phyloP scores from a whole-genome alignment of 345 rosid genomes.

The Sonneratia alba region DNA sequence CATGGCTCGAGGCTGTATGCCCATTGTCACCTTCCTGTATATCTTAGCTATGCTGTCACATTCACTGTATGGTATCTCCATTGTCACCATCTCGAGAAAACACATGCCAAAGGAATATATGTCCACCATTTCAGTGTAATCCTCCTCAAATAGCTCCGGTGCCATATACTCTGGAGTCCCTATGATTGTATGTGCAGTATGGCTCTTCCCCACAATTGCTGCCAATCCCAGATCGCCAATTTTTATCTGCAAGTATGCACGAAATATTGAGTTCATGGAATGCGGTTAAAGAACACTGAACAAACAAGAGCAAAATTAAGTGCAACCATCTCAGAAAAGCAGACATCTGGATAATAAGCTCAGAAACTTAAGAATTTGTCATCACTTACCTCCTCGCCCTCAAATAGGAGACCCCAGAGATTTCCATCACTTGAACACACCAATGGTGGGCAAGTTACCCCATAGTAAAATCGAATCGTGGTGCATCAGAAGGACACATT shows the following conservation, averaged over 20 bases:
- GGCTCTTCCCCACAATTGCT: constrained; percentile 53
- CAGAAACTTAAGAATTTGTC: background rate
- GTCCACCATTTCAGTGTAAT: constrained; percentile 64
- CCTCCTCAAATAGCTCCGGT: constrained; percentile 64
- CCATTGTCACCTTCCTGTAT: constrained; percentile 56
- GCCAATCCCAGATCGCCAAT: constrained; percentile 74
- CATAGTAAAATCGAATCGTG: background rate
- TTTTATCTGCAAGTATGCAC: constrained; percentile 29
- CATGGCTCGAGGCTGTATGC: constrained; percentile 46
- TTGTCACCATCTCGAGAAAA: constrained; percentile 58
- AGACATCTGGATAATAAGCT: background rate
- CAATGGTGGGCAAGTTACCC: background rate
- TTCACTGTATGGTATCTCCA: constrained; percentile 64
- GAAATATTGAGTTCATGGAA: constrained; percentile 6
- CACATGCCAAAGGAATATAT: constrained; percentile 62
- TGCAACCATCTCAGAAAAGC: background rate
- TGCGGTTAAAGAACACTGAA: background rate
- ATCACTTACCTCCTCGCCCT: too few species aligned
- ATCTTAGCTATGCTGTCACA: constrained; percentile 61
- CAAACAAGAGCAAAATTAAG: background rate
- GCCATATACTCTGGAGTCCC: constrained; percentile 74
- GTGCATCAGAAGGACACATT: background rate
- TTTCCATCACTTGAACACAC: background rate
- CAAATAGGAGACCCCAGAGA: too few species aligned
- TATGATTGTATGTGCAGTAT: constrained; percentile 47